phyloP scores from a whole-genome alignment of 2,329 filamentous ascomycete species.

The Cladophialophora immunda region DNA sequence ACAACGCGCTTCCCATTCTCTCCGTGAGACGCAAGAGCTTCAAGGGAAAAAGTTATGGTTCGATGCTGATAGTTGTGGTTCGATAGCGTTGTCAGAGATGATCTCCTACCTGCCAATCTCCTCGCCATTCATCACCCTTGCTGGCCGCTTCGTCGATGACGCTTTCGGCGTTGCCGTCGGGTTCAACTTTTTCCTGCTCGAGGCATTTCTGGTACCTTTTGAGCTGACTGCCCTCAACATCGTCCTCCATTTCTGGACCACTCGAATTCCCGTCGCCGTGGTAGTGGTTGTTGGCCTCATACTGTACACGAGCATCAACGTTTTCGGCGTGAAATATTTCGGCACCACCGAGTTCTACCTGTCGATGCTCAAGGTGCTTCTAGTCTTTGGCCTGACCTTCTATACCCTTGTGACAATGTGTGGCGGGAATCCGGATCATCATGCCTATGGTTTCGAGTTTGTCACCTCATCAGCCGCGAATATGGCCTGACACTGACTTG shows the following conservation, averaged over 20 bases:
- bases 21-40: too few species aligned
- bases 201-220: slow-evolving; percentile 48
- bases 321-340: too few species aligned
- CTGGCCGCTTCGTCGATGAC: neutral
- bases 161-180: neutral
- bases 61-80: too few species aligned
- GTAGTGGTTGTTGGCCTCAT: slow-evolving; percentile 49
- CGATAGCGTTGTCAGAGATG: too few species aligned
- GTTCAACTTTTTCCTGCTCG: slow-evolving; percentile 51
- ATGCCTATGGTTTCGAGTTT: neutral
- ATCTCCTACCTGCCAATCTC: neutral
- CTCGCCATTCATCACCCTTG: neutral
- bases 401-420: too few species aligned
- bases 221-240: slow-evolving; percentile 53
- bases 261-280: slow-evolving; percentile 48
- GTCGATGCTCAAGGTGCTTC: too few species aligned
- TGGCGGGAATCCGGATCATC: neutral
- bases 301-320: slow-evolving; percentile 52
- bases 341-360: too few species aligned
- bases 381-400: too few species aligned
- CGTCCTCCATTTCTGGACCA: slow-evolving; percentile 50
- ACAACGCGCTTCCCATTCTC: too few species aligned
- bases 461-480: too few species aligned
- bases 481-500: too few species aligned
- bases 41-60: too few species aligned